Conservation (phyloP, 2,329 filamentous ascomycete genomes). For the Pyrenochaeta sp. region DNA sequence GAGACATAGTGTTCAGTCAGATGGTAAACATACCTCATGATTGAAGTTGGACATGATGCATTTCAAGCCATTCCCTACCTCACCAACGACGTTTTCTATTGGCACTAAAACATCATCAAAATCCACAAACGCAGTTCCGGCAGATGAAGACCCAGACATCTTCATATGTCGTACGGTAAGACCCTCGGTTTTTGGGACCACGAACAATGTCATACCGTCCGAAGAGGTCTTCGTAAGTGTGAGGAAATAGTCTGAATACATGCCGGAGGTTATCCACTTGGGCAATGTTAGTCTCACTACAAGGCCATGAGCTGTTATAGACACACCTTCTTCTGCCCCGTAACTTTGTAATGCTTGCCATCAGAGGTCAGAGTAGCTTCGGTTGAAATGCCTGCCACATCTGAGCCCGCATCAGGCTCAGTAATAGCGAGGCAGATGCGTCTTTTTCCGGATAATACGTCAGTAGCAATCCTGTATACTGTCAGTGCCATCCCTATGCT, state of each 20-base stretch:
- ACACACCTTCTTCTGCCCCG: constrained; percentile 6
- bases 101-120: constrained; percentile 13
- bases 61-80: constrained; percentile 56
- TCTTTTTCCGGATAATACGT: constrained; percentile 1
- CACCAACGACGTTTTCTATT: constrained; percentile 8
- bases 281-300: not conserved
- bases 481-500: not conserved
- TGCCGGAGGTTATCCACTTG: constrained; percentile 7
- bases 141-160: constrained; percentile 8
- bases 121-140: constrained; percentile 14
- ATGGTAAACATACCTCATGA: constrained; percentile 43
- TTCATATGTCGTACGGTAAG: constrained; percentile 6
- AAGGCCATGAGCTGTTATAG: not conserved
- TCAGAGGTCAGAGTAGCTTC: not conserved
- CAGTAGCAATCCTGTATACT: not conserved
- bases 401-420: constrained; percentile 8
- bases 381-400: not conserved
- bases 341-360: constrained; percentile 2
- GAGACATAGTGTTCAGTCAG: not conserved
- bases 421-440: constrained; percentile 3
- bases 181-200: constrained; percentile 1
- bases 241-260: constrained; percentile 9
- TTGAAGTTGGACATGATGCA: constrained; percentile 68
- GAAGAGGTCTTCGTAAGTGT: constrained; percentile 58
- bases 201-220: constrained; percentile 53